These are phyloP conservation scores for Tolypocladium ophioglossoides DNA, from an alignment of 2,329 filamentous ascomycete species.

Conservation along the genomic window DNA sequence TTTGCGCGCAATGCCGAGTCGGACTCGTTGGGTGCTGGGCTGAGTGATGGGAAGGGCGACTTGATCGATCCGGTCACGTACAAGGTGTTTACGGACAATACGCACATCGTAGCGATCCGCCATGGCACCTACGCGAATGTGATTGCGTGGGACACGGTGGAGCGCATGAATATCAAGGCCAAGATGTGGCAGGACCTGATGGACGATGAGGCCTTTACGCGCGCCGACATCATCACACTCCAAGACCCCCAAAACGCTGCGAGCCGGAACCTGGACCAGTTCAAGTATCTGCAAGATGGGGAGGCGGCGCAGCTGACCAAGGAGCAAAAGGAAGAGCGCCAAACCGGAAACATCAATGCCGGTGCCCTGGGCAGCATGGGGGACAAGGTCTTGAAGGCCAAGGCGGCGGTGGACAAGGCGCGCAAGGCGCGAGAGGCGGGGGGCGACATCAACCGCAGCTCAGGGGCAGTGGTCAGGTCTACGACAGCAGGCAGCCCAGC, in stretches of 20 bases:
- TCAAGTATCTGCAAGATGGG: slow-evolving; percentile 83
- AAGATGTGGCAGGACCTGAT: slow-evolving; percentile 93
- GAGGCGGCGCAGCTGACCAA: slow-evolving; percentile 55
- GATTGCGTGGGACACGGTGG: slow-evolving; percentile 91
- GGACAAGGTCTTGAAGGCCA: slow-evolving; percentile 80
- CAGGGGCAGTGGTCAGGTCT: slow-evolving; percentile 30
- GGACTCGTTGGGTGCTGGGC: slow-evolving; percentile 34
- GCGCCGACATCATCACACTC: slow-evolving; percentile 89
- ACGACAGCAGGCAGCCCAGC: slow-evolving; percentile 7
- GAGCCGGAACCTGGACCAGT: slow-evolving; percentile 71
- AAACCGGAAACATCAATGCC: slow-evolving; percentile 63
- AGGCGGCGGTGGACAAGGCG: slow-evolving; percentile 86
- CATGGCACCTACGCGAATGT: slow-evolving; percentile 82
- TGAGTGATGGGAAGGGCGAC: slow-evolving; percentile 54
- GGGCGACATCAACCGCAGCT: slow-evolving; percentile 44
- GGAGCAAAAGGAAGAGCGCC: slow-evolving; percentile 58
- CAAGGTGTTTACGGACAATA: slow-evolving; percentile 97
- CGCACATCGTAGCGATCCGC: slow-evolving; percentile 82
- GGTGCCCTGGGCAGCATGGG: slow-evolving; percentile 66
- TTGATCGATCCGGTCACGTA: slow-evolving; percentile 94
- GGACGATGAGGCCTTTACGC: slow-evolving; percentile 74
- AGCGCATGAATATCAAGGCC: slow-evolving; percentile 89
- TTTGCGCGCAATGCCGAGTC: slow-evolving; percentile 82
- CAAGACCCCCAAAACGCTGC: slow-evolving; percentile 91
- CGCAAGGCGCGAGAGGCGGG: slow-evolving; percentile 60